These are phyloP conservation scores for Xylogone sp. DNA, from an alignment of 2,329 filamentous ascomycete species.

Conservation along the genomic window DNA sequence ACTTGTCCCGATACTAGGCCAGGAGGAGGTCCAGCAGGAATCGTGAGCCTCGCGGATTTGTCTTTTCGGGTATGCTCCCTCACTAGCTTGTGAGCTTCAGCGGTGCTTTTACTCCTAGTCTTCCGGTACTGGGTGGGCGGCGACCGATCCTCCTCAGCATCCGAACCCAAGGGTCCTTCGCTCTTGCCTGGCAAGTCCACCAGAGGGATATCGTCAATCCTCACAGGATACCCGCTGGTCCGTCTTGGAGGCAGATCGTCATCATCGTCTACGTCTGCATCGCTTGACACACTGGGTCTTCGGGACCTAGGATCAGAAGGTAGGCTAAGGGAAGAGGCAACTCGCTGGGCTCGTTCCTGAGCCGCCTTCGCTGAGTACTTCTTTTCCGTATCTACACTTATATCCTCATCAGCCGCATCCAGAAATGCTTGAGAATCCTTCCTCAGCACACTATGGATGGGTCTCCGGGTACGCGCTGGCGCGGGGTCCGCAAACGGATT, in stretches of 20 bases:
- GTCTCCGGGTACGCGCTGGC: conserved; percentile 10
- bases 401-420: conserved; percentile 6
- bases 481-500: conserved; percentile 23
- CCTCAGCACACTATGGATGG: conserved; percentile 22
- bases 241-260: conserved; percentile 2
- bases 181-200: conserved; percentile 20
- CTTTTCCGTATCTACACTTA: conserved; percentile 23
- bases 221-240: conserved; percentile 16
- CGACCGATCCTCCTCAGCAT: conserved; percentile 6
- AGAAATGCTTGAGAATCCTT: conserved; percentile 16
- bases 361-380: conserved; percentile 26
- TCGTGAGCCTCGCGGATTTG: conserved; percentile 13
- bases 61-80: conserved; percentile 33
- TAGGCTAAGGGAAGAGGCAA: conserved; percentile 25
- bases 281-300: conserved; percentile 23
- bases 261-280: conserved; percentile 18
- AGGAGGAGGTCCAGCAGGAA: conserved; percentile 6
- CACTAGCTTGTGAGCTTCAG: conserved; percentile 42
- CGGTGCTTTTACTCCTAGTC: conserved; percentile 16
- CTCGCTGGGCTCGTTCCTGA: conserved; percentile 25
- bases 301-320: conserved; percentile 28
- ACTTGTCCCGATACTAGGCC: conserved; percentile 38
- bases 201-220: conserved; percentile 28
- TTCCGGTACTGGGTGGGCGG: background rate
- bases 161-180: conserved; percentile 13